phyloP scores from a whole-genome alignment of 345 rosid species.

The Eucalyptus marginata region DNA sequence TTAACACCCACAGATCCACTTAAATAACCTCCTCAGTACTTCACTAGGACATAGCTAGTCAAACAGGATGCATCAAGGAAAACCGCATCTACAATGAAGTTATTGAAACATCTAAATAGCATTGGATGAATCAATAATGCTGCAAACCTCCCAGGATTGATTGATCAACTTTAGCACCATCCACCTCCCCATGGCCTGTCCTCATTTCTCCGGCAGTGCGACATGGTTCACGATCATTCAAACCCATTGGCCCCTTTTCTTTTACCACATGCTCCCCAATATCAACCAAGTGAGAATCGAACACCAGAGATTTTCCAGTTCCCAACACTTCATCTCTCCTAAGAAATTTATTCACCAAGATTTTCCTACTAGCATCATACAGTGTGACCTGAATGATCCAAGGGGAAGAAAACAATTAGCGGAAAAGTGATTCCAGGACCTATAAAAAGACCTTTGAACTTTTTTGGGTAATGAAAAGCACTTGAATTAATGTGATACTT shows the following conservation, averaged over 20 bases:
- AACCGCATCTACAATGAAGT: neutral
- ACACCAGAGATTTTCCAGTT: no score
- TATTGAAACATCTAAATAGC: neutral
- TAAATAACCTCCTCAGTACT: neutral
- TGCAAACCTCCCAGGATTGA: constrained; percentile 10
- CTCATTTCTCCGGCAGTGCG: fast-evolving
- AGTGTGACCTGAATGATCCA: no score
- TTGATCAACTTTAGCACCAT: neutral
- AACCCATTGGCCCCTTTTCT: no score
- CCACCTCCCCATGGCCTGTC: neutral
- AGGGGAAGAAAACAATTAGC: no score
- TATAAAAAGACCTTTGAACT: neutral
- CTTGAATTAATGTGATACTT: neutral
- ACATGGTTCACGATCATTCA: no score
- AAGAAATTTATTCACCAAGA: no score
- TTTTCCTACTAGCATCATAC: no score
- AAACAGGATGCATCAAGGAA: neutral
- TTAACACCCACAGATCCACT: neutral
- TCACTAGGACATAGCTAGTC: neutral
- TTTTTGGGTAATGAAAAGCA: neutral
- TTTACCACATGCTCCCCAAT: no score
- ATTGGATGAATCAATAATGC: neutral
- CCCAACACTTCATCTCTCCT: no score
- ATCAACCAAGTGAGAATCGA: no score
- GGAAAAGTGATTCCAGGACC: neutral